Percentiles rank a stretch among this genome's conserved stretches.
Conservation (phyloP, 768 basidiomycete genomes). For the Lepiota subincarnata region DNA sequence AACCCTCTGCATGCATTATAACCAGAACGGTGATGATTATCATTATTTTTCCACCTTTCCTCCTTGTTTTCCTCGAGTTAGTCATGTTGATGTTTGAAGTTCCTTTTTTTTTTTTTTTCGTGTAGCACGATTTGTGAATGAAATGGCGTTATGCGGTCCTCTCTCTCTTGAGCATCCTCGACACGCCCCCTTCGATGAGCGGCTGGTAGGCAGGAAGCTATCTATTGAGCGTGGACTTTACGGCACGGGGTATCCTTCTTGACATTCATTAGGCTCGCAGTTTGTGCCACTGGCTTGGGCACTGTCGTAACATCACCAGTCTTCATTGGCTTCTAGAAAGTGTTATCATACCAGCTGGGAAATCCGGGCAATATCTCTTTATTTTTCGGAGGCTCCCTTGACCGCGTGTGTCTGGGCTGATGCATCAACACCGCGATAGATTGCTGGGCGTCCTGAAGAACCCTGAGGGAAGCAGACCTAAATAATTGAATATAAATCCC, state of each 20-base stretch:
- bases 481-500: no score
- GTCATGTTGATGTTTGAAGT: neutral
- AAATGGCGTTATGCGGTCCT: neutral
- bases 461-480: no score
- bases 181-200: no score
- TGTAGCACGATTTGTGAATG: conserved; percentile 1
- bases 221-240: no score
- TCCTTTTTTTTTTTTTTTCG: neutral
- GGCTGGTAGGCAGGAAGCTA: no score
- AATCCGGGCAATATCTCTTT: neutral
- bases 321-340: neutral
- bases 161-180: no score
- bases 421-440: no score
- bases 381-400: neutral
- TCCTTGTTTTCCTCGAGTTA: neutral
- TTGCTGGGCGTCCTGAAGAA: no score
- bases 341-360: neutral
- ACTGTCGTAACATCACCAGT: neutral
- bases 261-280: neutral
- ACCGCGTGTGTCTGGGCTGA: no score
- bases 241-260: neutral
- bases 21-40: conserved; percentile 12
- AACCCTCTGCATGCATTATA: conserved; percentile 9
- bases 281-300: neutral
- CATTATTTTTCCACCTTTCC: conserved; percentile 9